Percentiles rank a stretch among this genome's conserved stretches.
Evolutionary conservation across 345 rosid genomes (phyloP).

Genomic region (Bruguiera sexangula): DNA sequence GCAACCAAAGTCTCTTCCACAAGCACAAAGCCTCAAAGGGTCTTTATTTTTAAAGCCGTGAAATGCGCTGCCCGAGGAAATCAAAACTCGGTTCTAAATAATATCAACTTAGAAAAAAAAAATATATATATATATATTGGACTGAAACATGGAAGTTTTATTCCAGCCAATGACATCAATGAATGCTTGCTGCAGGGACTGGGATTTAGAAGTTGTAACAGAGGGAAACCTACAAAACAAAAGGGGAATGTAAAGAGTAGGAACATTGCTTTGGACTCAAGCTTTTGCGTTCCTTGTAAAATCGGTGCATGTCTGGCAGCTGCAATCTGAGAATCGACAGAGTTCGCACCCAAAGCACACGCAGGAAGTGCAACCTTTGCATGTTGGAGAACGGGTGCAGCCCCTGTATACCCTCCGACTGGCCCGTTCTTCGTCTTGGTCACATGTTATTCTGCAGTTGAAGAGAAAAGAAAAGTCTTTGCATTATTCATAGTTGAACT

Average conservation of each 20-base stretch:
- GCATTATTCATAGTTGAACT: background rate
- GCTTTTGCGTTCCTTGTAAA: conserved; percentile 65
- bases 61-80: background rate
- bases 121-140: background rate
- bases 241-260: background rate
- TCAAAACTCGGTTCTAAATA: too few relatives aligned
- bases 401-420: conserved; percentile 88
- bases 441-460: conserved; percentile 57
- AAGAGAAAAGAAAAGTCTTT: conserved; percentile 10
- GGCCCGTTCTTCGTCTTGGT: conserved; percentile 67
- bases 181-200: conserved; percentile 18
- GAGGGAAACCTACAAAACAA: background rate
- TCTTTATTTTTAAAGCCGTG: too few relatives aligned
- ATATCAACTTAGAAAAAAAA: background rate
- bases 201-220: conserved; percentile 19
- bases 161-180: conserved; percentile 28
- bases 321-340: conserved; percentile 86
- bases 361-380: conserved; percentile 96
- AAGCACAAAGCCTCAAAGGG: too few relatives aligned
- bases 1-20: too few relatives aligned
- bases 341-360: conserved; percentile 92
- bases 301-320: conserved; percentile 93
- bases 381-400: conserved; percentile 70
- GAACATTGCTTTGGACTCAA: conserved; percentile 18
- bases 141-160: conserved; percentile 15